Conservation (phyloP, 2,329 filamentous ascomycete genomes). For the Cercospora zeae-maydis region DNA sequence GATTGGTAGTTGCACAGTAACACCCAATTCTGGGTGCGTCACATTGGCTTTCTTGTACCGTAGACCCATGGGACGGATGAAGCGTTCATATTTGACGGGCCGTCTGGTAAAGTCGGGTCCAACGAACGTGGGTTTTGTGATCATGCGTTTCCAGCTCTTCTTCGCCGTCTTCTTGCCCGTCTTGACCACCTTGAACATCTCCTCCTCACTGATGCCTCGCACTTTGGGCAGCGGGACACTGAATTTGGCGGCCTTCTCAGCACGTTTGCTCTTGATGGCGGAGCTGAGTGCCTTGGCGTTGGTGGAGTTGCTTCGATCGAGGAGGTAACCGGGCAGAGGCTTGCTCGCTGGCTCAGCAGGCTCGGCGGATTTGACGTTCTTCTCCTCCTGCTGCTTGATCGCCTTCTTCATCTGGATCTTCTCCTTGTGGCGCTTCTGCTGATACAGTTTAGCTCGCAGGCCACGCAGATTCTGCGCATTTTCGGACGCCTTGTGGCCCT, state of each 20-base stretch:
- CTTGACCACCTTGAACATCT: slow-evolving; percentile 96
- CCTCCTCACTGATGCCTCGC: slow-evolving; percentile 86
- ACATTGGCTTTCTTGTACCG: slow-evolving; percentile 72
- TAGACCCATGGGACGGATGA: slow-evolving; percentile 69
- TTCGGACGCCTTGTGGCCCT: slow-evolving; percentile 81
- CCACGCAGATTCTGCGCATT: slow-evolving; percentile 92
- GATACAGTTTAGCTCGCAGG: slow-evolving; percentile 85
- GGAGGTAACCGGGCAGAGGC: slow-evolving; percentile 85
- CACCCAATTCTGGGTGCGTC: slow-evolving; percentile 72
- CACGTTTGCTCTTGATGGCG: slow-evolving; percentile 92
- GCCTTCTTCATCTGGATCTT: slow-evolving; percentile 98
- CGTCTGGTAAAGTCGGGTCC: slow-evolving; percentile 84
- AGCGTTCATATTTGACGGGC: slow-evolving; percentile 59
- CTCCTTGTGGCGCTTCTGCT: slow-evolving; percentile 90
- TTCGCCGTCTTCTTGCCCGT: slow-evolving; percentile 92
- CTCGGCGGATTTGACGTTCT: slow-evolving; percentile 83
- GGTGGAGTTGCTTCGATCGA: slow-evolving; percentile 71
- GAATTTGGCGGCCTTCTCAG: slow-evolving; percentile 92
- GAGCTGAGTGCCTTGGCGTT: slow-evolving; percentile 72
- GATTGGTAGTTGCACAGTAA: slow-evolving; percentile 75
- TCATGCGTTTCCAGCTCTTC: slow-evolving; percentile 73
- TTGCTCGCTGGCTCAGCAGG: slow-evolving; percentile 74
- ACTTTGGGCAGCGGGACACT: slow-evolving; percentile 91
- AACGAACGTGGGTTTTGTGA: slow-evolving; percentile 77
- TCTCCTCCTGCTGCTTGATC: slow-evolving; percentile 92